Evolutionary conservation across 768 basidiomycete genomes (phyloP).

Genomic region (Brasilioporus rufonigricans): DNA sequence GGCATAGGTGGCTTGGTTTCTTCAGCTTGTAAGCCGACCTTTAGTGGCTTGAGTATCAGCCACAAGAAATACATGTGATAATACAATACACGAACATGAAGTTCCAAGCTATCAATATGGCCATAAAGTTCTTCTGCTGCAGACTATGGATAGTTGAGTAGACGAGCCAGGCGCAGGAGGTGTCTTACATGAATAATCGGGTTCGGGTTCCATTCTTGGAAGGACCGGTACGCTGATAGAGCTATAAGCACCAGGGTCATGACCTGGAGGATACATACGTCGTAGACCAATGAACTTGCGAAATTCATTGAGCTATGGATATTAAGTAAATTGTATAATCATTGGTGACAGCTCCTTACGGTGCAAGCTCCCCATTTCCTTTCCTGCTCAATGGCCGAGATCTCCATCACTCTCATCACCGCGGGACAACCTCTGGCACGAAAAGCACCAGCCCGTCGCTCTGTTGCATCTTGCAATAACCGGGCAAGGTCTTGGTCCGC

Average conservation of each 20-base stretch:
- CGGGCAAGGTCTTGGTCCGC: conserved; percentile 59
- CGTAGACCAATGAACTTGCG: conserved; percentile 68
- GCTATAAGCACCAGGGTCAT: conserved; percentile 2
- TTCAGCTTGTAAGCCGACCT: conserved; percentile 73
- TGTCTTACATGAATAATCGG: conserved; percentile 49
- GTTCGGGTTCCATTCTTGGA: conserved; percentile 73
- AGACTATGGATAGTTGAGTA: conserved; percentile 34
- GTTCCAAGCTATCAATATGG: conserved; percentile 76
- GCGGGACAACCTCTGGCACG: conserved; percentile 68
- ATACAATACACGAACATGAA: conserved; percentile 50
- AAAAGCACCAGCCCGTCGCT: conserved; percentile 58
- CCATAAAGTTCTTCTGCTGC: conserved; percentile 66
- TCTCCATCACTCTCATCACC: conserved; percentile 62
- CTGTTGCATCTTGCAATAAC: conserved; percentile 62
- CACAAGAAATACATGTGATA: background rate
- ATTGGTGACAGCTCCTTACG: conserved; percentile 35
- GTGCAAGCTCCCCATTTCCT: conserved; percentile 73
- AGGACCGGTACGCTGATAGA: conserved; percentile 52
- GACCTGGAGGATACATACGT: conserved; percentile 38
- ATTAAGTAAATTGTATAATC: background rate
- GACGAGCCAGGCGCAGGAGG: background rate
- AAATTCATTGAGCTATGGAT: conserved; percentile 62
- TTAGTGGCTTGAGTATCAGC: background rate
- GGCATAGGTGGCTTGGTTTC: conserved; percentile 60
- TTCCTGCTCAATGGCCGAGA: conserved; percentile 65